Evolutionary conservation across 192 early-diverging fungal genomes (phyloP), one percentile per base, ranked within the genome.

Genomic region (Backusella circina): DNA sequence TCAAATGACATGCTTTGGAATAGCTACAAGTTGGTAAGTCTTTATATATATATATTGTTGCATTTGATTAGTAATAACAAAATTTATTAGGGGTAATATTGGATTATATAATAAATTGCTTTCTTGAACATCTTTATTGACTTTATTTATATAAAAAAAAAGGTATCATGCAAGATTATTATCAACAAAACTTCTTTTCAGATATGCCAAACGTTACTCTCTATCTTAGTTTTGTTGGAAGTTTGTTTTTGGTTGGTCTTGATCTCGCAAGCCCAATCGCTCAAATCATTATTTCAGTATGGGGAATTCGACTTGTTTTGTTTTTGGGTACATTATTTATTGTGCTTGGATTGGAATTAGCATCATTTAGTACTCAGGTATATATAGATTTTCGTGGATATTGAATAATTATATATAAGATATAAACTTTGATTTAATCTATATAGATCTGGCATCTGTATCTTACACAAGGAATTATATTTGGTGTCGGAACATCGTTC

Each of bases 401-500:
- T 26, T 61, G 16, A 47, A 47, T 47, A n/a, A 47, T 0, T 15
- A 18, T 41, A 47, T 47, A n/a, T n/a, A n/a, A n/a, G n/a, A n/a
- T n/a, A n/a, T 47, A 47, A 47, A 47, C 5, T 18, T 15, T 47
- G 18, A n/a, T 18, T 16, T 47, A 6, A 6, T 47, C n/a, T n/a
- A 4, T 2, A 47, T 61, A 61, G 87, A 85, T 86, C 21, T 90
- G 89, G 89, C 89, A 89, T 65, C 61, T 91, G 54, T 77, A 86
- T 47, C 72, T 91, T 30, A 86, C 86, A 13, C 89, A 91, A 76
- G 88, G 88, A 0, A 74, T 89, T 37, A 65, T 91, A 9, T 88
- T 83, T 35, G 89, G 88, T 23, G 23, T 85, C 26, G 88, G 88
- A 6, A 81, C 73, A 4, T 79, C 78, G 5, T 36, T 79, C 9